Base-by-base conservation (phyloP, 768 basidiomycete species). In the Ramaria sp. region DNA sequence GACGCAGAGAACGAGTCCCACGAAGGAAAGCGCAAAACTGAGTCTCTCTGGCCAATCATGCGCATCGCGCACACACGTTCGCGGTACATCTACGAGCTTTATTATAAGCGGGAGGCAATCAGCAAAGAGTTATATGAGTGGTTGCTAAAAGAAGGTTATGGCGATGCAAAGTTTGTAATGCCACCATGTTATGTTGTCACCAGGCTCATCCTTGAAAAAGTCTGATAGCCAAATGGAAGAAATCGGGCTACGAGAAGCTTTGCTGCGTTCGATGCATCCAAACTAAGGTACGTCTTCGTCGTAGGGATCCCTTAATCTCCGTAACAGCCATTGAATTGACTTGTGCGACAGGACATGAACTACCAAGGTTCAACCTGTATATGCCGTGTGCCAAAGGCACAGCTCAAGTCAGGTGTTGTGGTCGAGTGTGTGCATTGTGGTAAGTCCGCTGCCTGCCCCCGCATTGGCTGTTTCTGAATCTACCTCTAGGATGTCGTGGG, bases 151-250 rank as follows among this genome's bases (percentile, higher is more conserved):
- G 87, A 98, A 70, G 91, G 90, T 12, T 98, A 98, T 69, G 96
- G 88, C 27, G 96, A 99, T 67, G 84, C 84, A 34, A 96, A 96
- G 95, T 95, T 64, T 66, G 89, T 78, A 7, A 31, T 46, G 20
- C 45, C 37, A 27, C 27, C 12, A 27, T 19, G 38, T 27, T n/a
- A 1, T 15, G 27, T 39, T 20, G n/a, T 19, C 19, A 17, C 20
- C n/a, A 13, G 31, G n/a, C 43, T 52, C 20, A 53, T 48, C n/a
- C 37, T 12, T 53, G 61, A 49, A 39, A 27, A 62, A 98, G 94
- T 67, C 72, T 98, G 67, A 88, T 99, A 67, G 96, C 96, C 38
- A 99, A 99, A 70, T 99, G 96, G 96, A 98, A 97, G 77, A 99
- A 98, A 73, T 75, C 84, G 12, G 96, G 96, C 5, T 99, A 98